Conservation (phyloP, 228 moss, liverwort and hornwort genomes). For the Sphagnum fallax region DNA sequence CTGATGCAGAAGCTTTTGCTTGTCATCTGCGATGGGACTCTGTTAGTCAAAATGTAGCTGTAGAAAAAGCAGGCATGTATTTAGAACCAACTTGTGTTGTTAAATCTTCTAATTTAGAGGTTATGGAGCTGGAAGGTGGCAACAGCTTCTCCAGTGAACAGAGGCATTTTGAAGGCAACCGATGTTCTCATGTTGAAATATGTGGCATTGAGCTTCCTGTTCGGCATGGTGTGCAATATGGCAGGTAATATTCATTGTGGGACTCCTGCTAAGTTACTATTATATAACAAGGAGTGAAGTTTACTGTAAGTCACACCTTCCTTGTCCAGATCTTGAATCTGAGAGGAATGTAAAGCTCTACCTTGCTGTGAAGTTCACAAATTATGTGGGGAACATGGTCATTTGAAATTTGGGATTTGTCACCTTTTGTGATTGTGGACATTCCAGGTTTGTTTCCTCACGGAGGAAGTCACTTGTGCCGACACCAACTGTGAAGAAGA, state of each 20-base stretch:
- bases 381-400: not conserved
- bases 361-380: not conserved
- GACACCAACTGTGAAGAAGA: slow-evolving; percentile 75
- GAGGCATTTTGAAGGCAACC: slow-evolving; percentile 36
- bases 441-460: not conserved
- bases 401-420: too few species aligned
- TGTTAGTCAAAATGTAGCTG: slow-evolving; percentile 57
- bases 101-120: slow-evolving; percentile 10
- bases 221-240: slow-evolving; percentile 32
- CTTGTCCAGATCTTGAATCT: too few species aligned
- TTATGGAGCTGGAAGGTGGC: slow-evolving; percentile 8
- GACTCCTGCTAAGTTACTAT: not conserved
- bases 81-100: slow-evolving; percentile 21
- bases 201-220: slow-evolving; percentile 88
- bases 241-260: slow-evolving; percentile 28
- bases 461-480: slow-evolving; percentile 58
- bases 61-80: slow-evolving; percentile 89
- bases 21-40: slow-evolving; percentile 73
- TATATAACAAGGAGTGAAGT: not conserved
- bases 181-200: slow-evolving; percentile 61
- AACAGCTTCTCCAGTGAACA: slow-evolving; percentile 25
- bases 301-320: not conserved
- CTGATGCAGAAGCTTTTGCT: slow-evolving; percentile 55
- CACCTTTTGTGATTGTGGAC: too few species aligned
- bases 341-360: too few species aligned